Base-by-base conservation (phyloP, 441 rosid genomes). In the Melastoma candidum region DNA sequence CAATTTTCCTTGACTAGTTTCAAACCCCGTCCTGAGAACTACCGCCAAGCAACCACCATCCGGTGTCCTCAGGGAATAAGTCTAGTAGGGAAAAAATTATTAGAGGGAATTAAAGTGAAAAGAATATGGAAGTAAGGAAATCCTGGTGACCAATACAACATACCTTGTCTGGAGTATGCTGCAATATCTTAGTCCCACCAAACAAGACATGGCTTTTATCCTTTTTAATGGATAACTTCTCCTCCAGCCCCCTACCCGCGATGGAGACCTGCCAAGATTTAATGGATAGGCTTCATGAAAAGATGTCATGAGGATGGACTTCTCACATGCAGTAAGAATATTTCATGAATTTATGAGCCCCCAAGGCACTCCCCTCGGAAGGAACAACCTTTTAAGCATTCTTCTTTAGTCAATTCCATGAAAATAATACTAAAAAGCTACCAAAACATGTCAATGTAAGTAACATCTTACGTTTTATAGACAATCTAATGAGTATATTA, bases 41-140 rank as follows among this genome's bases (percentile, higher is more conserved):
- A 94, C 86, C 77, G 99, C 97, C 75, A 90, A 49, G 56, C 97
- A 85, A 57, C 99, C 97, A 64, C 97, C 95, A 73, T 94, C 97
- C 46, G 97, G 99, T 46, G 99, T 70, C 70, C 82, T 90, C 74
- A 89, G 71, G 48, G 89, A 71, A 72, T 80, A 90, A 49, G 71
- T 70, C 99, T 94, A 71, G 55, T 45, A 24, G 11, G 6, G 27
- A 32, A 51, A 61, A 72, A 53, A 71, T 60, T 32, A 49, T 58
- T 17, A 17, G 22, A 17, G 22, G 22, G 22, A 44, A 62, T 56
- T 48, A 26, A 47, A 62, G 10, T 47, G 17, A 43, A 48, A 8
- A 44, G 25, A 56, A 51, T 14, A 11, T 53, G 13, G 14, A 14
- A 43, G 2, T 14, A 47, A 12, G 44, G 14, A 48, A 48, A 27